Base-by-base conservation (phyloP, 2,329 filamentous ascomycete genomes). In the Clarireedia hainanense region DNA sequence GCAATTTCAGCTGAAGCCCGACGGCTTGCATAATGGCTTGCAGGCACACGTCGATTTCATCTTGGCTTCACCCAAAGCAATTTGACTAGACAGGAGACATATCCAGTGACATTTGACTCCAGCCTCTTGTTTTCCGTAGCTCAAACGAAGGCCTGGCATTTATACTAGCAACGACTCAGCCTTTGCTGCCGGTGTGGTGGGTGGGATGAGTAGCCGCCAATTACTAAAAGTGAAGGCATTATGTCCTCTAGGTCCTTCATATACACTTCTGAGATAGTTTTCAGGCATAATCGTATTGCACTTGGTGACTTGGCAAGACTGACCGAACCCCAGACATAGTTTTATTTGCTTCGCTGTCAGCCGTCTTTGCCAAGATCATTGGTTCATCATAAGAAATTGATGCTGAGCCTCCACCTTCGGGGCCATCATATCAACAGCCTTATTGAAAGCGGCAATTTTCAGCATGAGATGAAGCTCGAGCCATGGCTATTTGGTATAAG, bases 11-110 rank as follows among this genome's bases (percentile, higher is more conserved):
- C 49, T 47, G 49, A 34, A 34, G 37, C 17, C 48, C 54, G 49
- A 42, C 37, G 42, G 54, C 54, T 52, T 52, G 34, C 48, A 56
- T 17, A 6, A 37, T 47, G 42, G 49, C 54, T 47, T 37, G 23
- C 48, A 52, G 42, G 12, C 3, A 55, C 23, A 23, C 37, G n/a
- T 51, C 9, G 4, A 12, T 20, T 27, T 9, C 15, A 15, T 20
- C 52, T 55, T 55, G 46, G 37, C 24, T 24, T 50, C 23, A 50
- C 30, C 42, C 26, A 50, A 26, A 24, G 34, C 17, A 45, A 30
- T 47, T 27, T 6, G 24, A 14, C 14, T 27, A 9, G 46, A 55
- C 23, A 34, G 39, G n/a, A 55, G 20, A 37, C 10, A 34, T 17
- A 27, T 52, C 50, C 23, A 46, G 42, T 47, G 30, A 52, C 27